These are phyloP conservation scores for Irpex lacteus DNA, from an alignment of 1,284 basidiomycete species.

Conservation along the genomic window DNA sequence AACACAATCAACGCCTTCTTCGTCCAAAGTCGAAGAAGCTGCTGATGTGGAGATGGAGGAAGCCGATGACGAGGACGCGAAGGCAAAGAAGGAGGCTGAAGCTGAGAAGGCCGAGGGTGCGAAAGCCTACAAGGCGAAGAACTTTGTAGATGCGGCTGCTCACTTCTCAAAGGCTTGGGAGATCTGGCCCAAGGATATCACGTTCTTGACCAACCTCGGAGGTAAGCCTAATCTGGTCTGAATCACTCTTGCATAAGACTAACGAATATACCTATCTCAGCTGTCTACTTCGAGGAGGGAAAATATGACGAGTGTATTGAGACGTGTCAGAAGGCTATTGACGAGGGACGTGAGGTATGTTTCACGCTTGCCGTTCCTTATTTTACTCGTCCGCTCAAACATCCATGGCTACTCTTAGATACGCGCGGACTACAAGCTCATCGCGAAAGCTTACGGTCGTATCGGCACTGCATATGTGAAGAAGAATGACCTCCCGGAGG, in stretches of 20 bases:
- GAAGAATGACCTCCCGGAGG: slow-evolving; percentile 75
- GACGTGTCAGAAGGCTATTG: slow-evolving; percentile 91
- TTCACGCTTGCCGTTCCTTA: background rate
- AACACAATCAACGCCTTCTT: slow-evolving; percentile 33
- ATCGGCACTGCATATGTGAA: slow-evolving; percentile 86
- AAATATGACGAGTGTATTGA: slow-evolving; percentile 91
- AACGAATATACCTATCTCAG: slow-evolving; percentile 34
- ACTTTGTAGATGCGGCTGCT: slow-evolving; percentile 71
- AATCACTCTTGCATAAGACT: background rate
- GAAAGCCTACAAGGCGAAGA: slow-evolving; percentile 84
- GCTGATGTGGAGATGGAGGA: slow-evolving; percentile 53
- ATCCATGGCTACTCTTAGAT: slow-evolving; percentile 39
- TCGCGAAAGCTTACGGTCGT: slow-evolving; percentile 88
- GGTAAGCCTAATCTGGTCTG: slow-evolving; percentile 44
- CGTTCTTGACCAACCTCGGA: slow-evolving; percentile 88
- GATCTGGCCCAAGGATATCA: slow-evolving; percentile 88
- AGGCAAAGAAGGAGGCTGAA: slow-evolving; percentile 59
- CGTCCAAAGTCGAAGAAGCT: slow-evolving; percentile 39
- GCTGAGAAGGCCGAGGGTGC: slow-evolving; percentile 78
- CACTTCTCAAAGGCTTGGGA: slow-evolving; percentile 92
- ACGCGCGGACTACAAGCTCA: slow-evolving; percentile 77
- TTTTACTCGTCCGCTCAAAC: background rate
- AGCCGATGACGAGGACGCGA: slow-evolving; percentile 48
- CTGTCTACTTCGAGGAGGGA: slow-evolving; percentile 92
- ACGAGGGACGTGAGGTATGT: slow-evolving; percentile 80